Evolutionary conservation across 1,139 yeast species (phyloP).

Genomic region (Candida pseudoviswanathii): DNA sequence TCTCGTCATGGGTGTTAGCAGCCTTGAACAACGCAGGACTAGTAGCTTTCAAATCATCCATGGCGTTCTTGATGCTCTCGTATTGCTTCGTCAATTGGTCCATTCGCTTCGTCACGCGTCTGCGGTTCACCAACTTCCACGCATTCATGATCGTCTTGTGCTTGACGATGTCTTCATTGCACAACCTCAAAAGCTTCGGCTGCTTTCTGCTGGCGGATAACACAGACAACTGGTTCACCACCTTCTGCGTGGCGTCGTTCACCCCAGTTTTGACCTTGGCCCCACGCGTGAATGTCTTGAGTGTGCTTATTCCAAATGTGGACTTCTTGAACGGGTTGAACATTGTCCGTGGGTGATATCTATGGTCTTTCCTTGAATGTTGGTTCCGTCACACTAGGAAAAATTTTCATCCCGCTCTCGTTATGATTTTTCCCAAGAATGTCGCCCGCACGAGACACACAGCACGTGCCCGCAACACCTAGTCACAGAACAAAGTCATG

Average conservation of each 20-base stretch:
- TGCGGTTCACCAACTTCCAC: slow-evolving; percentile 67
- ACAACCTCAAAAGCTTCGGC: slow-evolving; percentile 75
- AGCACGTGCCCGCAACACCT: no score
- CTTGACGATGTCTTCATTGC: slow-evolving; percentile 81
- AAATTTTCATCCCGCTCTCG: slow-evolving; percentile 10
- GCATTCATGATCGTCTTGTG: slow-evolving; percentile 85
- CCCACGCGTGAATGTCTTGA: slow-evolving; percentile 34
- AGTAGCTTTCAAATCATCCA: slow-evolving; percentile 62
- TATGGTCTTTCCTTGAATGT: no score
- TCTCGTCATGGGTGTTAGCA: slow-evolving; percentile 36
- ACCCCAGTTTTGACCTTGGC: slow-evolving; percentile 35
- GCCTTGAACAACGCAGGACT: slow-evolving; percentile 53
- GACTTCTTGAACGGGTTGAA: slow-evolving; percentile 4
- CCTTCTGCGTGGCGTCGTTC: slow-evolving; percentile 63
- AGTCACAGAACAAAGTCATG: no score
- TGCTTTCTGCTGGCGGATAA: slow-evolving; percentile 85
- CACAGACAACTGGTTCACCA: slow-evolving; percentile 79
- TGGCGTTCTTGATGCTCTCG: slow-evolving; percentile 67
- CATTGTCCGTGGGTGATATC: slow-evolving; percentile 1
- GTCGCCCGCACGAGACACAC: no score
- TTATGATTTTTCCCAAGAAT: neutral
- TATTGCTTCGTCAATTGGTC: slow-evolving; percentile 63
- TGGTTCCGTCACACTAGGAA: slow-evolving; percentile 1
- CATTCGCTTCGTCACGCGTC: slow-evolving; percentile 45
- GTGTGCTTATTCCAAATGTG: slow-evolving; percentile 8